Percentiles rank a stretch among this genome's conserved stretches.
phyloP scores from a whole-genome alignment of 2,329 filamentous ascomycete genomes.

The Verticillium longisporum region DNA sequence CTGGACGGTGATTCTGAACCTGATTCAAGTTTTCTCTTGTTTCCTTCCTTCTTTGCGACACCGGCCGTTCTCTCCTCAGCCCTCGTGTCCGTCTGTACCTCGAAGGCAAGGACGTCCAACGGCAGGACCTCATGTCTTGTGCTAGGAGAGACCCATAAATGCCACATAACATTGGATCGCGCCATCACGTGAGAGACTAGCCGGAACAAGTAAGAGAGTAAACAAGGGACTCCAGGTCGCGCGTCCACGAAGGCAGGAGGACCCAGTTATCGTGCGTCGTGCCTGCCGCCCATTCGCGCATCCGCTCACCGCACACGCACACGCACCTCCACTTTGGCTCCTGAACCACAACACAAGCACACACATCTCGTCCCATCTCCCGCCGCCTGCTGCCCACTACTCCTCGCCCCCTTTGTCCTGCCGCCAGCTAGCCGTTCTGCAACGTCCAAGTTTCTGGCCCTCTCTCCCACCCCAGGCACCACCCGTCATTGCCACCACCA shows the following conservation, averaged over 20 bases:
- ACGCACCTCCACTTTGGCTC: neutral
- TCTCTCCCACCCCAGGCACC: neutral
- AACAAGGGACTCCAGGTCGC: constrained; percentile 11
- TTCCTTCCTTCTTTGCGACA: neutral
- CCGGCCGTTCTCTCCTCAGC: neutral
- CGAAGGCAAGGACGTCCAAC: neutral
- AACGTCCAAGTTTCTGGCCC: neutral
- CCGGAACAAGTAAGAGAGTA: constrained; percentile 8
- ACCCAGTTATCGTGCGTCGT: neutral
- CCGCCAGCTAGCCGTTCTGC: neutral
- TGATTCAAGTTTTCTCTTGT: neutral
- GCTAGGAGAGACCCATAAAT: neutral
- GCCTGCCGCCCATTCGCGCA: neutral
- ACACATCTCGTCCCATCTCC: neutral
- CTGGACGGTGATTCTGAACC: neutral
- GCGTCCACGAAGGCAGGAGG: constrained; percentile 8
- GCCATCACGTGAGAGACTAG: constrained; percentile 8
- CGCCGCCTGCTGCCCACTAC: neutral
- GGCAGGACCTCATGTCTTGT: neutral
- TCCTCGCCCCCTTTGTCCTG: neutral
- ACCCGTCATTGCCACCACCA: neutral
- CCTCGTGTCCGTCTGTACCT: neutral
- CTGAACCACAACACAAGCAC: neutral
- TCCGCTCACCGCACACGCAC: neutral
- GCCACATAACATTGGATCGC: constrained; percentile 3